These are phyloP conservation scores for Calocybe indica DNA, from an alignment of 768 basidiomycete species.

Conservation along the genomic window DNA sequence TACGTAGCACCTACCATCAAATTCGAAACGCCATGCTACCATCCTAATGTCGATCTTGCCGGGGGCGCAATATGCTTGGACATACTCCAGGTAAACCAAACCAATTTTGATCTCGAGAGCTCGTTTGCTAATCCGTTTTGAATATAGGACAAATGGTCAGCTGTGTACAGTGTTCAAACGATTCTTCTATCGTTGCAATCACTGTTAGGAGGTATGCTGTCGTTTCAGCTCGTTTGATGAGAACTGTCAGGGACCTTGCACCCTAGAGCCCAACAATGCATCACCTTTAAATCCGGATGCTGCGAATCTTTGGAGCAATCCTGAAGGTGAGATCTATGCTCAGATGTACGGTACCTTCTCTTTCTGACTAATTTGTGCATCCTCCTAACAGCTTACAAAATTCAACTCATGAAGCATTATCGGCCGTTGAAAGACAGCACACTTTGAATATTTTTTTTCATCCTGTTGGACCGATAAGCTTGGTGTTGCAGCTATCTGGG, in stretches of 20 bases:
- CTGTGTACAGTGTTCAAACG: conserved; percentile 88
- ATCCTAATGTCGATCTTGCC: conserved; percentile 83
- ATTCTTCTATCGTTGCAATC: conserved; percentile 86
- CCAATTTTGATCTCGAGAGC: not conserved
- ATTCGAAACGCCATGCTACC: conserved; percentile 87
- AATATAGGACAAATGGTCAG: conserved; percentile 87
- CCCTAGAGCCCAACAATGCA: conserved; percentile 84
- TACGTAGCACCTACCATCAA: conserved; percentile 81
- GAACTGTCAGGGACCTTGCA: not conserved
- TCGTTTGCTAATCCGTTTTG: not conserved
- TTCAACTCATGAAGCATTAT: conserved; percentile 68
- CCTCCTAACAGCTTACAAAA: conserved; percentile 53
- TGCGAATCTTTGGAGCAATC: conserved; percentile 70
- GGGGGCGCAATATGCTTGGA: conserved; percentile 81
- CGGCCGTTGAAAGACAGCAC: conserved; percentile 42
- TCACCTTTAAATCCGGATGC: conserved; percentile 89
- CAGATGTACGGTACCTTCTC: not conserved
- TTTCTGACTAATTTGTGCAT: conserved; percentile 4
- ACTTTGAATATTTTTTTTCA: too few relatives aligned
- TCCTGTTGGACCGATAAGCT: too few relatives aligned
- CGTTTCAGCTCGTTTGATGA: not conserved
- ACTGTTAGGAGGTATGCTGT: conserved; percentile 68
- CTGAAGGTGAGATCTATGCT: conserved; percentile 40
- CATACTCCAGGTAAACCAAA: conserved; percentile 65
- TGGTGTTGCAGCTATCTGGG: too few relatives aligned